Base-by-base conservation (phyloP, 306 rosid genomes). In the Ceratonia siliqua region DNA sequence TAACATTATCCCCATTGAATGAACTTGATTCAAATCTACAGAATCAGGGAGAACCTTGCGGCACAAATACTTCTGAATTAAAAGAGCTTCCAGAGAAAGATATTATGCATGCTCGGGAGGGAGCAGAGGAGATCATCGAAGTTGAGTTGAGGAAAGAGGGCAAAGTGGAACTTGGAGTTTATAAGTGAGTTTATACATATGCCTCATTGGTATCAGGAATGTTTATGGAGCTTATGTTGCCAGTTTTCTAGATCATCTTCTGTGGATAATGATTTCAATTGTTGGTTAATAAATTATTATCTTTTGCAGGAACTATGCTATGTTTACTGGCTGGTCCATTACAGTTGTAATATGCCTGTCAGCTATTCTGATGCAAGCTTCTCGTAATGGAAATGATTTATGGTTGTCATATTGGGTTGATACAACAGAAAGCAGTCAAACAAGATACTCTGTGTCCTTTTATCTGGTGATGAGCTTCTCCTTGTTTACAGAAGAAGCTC, bases 331-430 rank as follows among this genome's bases (percentile, higher is more conserved):
- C 73, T 83, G 91, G 90, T 67, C 83, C 77, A 84, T 91, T 52
- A 81, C 93, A 30, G 73, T 79, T 77, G 70, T 89, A 71, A 90
- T 91, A 78, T 85, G 88, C 82, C 76, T 87, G 50, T 91, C 98
- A 38, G 97, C 98, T 77, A 74, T 87, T 77, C 65, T 94, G 66
- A 94, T 94, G 98, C 98, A 94, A 88, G 97, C 90, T 78, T 88
- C 97, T 39, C 97, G 97, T 69, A 91, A 90, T 70, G 98, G 97
- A 68, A 94, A 91, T 83, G 98, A 94, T 88, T 79, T 94, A 80
- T 94, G 98, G 98, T 70, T 94, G 25, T 94, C 98, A 65, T 87
- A 76, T 79, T 94, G 98, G 98, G 98, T 94, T 68, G 98, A 94
- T 81, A 80, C 97, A 38, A 57, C 67, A 21, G 84, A 74, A 81